A percentile compares a stretch with the other conserved stretches of the same genome.
phyloP scores from a whole-genome alignment of 768 basidiomycete genomes.

The Phanerochaete carnosa region DNA sequence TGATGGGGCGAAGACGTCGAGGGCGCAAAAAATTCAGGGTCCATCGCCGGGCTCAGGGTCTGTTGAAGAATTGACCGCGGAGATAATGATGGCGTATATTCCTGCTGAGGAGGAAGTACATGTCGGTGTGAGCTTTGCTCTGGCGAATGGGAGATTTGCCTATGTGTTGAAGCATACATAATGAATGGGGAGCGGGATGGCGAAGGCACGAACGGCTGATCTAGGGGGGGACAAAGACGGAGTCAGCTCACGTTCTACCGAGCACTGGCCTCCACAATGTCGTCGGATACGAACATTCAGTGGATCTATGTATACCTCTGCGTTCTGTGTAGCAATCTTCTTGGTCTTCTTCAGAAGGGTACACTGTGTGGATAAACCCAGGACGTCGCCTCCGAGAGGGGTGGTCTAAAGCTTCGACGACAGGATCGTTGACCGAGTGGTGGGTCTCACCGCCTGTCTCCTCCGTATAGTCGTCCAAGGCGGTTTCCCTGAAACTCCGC shows the following conservation, averaged over 20 bases:
- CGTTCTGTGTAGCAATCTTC: not conserved
- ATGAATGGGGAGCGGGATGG: conserved; percentile 11
- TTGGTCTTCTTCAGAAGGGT: not conserved
- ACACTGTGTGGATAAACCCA: not conserved
- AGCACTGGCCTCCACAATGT: not conserved
- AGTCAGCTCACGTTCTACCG: not conserved
- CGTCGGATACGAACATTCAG: not conserved
- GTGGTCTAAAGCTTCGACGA: not conserved
- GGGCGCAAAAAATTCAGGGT: not conserved
- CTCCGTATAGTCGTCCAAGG: conserved; percentile 2
- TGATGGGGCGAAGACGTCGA: not conserved
- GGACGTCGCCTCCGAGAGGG: not conserved
- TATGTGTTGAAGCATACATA: conserved; percentile 6
- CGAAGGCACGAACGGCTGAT: not conserved
- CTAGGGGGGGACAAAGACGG: not conserved
- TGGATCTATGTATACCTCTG: not conserved
- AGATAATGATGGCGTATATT: not conserved
- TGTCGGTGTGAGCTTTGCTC: not conserved
- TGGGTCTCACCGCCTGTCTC: not conserved
- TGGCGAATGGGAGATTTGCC: conserved; percentile 6
- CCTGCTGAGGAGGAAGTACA: conserved; percentile 1
- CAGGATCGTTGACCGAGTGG: not conserved
- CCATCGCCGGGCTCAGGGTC: not conserved
- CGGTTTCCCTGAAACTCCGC: conserved; percentile 11
- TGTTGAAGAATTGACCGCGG: not conserved